phyloP scores from a whole-genome alignment of 2,329 filamentous ascomycete genomes.

The Penicillium sp. region DNA sequence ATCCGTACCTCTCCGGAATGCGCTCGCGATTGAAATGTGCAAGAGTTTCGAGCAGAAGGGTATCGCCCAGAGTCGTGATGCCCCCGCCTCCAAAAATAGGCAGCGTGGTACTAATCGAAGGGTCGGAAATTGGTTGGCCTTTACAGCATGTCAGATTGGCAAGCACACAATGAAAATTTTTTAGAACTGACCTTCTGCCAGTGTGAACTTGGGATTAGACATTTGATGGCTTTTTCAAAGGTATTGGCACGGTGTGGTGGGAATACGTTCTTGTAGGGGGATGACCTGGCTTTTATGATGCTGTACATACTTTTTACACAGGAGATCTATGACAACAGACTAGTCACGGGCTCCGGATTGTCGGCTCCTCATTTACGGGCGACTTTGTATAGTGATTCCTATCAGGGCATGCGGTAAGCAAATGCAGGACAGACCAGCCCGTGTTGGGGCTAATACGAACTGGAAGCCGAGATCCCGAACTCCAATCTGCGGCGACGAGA shows the following conservation, averaged over 20 bases:
- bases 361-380: neutral
- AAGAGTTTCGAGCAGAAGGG: conserved; percentile 61
- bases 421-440: neutral
- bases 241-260: neutral
- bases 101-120: conserved; percentile 22
- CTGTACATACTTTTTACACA: neutral
- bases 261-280: neutral
- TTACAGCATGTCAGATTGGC: neutral
- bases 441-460: neutral
- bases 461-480: neutral
- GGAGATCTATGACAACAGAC: neutral
- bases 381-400: neutral
- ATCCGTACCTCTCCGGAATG: conserved; percentile 54
- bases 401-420: neutral
- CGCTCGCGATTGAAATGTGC: conserved; percentile 62
- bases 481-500: neutral
- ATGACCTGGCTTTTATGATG: neutral
- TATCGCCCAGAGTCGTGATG: conserved; percentile 53
- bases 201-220: conserved; percentile 23
- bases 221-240: neutral
- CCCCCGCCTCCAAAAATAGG: conserved; percentile 33
- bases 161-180: neutral
- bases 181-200: conserved; percentile 26
- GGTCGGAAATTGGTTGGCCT: conserved; percentile 28
- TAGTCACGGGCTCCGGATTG: no score